Conservation (phyloP, 441 rosid genomes). For the Syzygium syzygioides region DNA sequence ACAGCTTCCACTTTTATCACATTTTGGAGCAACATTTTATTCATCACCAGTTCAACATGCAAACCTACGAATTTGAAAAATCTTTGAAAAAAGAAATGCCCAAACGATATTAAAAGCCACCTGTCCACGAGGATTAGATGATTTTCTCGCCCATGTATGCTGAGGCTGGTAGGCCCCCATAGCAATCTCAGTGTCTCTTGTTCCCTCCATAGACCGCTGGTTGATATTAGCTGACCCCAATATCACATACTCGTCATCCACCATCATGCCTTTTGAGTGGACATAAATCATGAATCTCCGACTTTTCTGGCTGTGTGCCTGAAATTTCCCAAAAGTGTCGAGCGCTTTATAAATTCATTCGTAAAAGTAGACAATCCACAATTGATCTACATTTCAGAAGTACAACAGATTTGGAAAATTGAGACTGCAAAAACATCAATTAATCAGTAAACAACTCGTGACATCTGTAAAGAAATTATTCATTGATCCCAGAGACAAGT, state of each 20-base stretch:
- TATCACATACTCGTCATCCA: slow-evolving; percentile 83
- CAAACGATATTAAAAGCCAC: slow-evolving; percentile 21
- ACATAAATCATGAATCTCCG: slow-evolving; percentile 94
- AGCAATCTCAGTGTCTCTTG: slow-evolving; percentile 95
- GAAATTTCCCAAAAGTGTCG: slow-evolving; percentile 1
- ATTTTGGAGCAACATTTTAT: background rate
- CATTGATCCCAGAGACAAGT: background rate
- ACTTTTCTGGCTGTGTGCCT: slow-evolving; percentile 57
- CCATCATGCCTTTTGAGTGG: slow-evolving; percentile 96
- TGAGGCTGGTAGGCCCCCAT: slow-evolving; percentile 99
- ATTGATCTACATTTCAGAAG: background rate
- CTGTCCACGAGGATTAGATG: slow-evolving; percentile 75
- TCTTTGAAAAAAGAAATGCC: background rate
- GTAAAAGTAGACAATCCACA: background rate
- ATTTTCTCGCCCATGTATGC: slow-evolving; percentile 71
- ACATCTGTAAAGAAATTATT: background rate
- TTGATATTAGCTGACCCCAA: slow-evolving; percentile 95
- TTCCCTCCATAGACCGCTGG: slow-evolving; percentile 95
- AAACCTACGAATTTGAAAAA: background rate
- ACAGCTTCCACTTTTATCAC: background rate
- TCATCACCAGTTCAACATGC: background rate
- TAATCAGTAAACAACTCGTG: background rate
- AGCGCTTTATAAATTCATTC: background rate
- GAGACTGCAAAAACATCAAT: background rate
- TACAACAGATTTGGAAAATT: background rate